Conservation (phyloP, 805 yeast species). For the Blastobotrys chiropterorum region DNA sequence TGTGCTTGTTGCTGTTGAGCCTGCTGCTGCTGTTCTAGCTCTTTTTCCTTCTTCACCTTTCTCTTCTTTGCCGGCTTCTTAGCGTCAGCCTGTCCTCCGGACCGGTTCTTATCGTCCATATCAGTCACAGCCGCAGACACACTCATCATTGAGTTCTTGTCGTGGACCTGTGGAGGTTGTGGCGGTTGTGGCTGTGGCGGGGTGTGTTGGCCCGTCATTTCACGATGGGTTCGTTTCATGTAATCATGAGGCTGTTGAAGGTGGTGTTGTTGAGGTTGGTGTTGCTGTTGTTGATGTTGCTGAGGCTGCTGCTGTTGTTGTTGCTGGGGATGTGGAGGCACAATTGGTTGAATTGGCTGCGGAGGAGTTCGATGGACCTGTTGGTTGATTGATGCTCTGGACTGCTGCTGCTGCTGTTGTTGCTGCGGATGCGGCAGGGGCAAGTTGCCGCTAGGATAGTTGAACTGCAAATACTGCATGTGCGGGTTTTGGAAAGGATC, state of each 20-base stretch:
- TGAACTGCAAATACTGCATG: not conserved
- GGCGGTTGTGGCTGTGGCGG: not conserved
- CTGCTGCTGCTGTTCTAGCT: conserved; percentile 15
- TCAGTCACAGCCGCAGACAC: not conserved
- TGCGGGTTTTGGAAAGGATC: not conserved
- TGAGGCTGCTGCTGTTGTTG: not conserved
- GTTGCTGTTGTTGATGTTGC: not conserved
- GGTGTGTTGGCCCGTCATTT: not conserved
- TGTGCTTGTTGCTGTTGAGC: conserved; percentile 6
- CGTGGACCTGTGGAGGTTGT: not conserved
- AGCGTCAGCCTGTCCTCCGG: not conserved
- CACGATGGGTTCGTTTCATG: not conserved
- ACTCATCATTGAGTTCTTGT: not conserved
- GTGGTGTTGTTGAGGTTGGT: not conserved
- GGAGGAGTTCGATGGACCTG: not conserved
- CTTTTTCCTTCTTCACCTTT: not conserved
- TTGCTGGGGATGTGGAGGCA: not conserved
- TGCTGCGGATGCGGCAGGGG: not conserved
- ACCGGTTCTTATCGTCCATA: not conserved
- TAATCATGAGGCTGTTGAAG: not conserved
- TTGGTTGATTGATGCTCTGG: not conserved
- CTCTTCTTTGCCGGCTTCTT: not conserved
- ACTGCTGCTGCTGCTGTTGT: not conserved
- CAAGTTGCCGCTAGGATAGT: not conserved
- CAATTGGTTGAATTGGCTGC: not conserved